A percentile compares a stretch with the other conserved stretches of the same genome.
Conservation (phyloP, 345 rosid species). For the Salix caprea region DNA sequence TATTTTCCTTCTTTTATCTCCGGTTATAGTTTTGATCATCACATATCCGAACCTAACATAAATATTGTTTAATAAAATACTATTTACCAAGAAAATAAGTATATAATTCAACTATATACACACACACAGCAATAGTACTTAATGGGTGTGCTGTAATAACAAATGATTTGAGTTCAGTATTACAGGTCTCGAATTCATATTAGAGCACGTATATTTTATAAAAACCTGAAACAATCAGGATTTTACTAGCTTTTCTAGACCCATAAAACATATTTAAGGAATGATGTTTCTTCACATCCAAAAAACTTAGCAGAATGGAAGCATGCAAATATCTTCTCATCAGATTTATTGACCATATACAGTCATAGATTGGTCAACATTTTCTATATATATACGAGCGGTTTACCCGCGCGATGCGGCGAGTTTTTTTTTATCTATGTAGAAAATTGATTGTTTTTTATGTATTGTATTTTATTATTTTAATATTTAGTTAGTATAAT, state of each 20-base stretch:
- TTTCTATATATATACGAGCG: background rate
- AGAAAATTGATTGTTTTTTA: too few relatives aligned
- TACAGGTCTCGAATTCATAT: too few relatives aligned
- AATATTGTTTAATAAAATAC: background rate
- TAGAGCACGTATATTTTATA: too few relatives aligned
- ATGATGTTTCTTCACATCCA: too few relatives aligned
- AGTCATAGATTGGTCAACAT: background rate
- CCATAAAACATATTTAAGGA: fast-evolving
- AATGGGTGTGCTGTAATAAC: fast-evolving
- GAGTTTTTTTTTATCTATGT: too few relatives aligned
- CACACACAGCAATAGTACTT: too few relatives aligned
- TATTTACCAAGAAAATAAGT: background rate
- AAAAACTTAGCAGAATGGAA: background rate
- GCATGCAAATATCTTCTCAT: background rate
- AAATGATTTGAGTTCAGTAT: too few relatives aligned
- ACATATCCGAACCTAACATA: background rate
- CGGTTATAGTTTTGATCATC: background rate
- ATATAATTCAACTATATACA: background rate
- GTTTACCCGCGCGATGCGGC: too few relatives aligned
- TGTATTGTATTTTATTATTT: too few relatives aligned
- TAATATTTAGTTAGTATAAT: too few relatives aligned
- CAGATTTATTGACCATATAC: background rate
- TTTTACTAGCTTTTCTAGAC: fast-evolving
- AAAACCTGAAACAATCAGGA: fast-evolving
- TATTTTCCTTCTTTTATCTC: too few relatives aligned